Evolutionary conservation across 805 yeast species (phyloP).

Genomic region (Wickerhamomyces hampshirensis): DNA sequence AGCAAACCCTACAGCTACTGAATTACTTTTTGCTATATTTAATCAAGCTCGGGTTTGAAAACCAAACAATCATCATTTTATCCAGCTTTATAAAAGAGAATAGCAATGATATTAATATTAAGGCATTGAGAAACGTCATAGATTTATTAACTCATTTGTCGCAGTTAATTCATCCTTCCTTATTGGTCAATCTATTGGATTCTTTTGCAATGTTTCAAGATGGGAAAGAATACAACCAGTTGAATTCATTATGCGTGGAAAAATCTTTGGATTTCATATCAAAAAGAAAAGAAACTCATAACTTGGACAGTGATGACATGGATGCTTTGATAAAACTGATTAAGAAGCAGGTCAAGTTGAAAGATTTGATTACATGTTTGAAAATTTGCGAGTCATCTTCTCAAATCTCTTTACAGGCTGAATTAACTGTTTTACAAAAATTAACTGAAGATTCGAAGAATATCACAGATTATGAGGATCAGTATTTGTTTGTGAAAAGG

Average conservation of each 20-base stretch:
- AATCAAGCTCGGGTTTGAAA: constrained; percentile 12
- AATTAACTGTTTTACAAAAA: too few relatives aligned
- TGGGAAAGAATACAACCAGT: background rate
- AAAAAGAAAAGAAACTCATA: background rate
- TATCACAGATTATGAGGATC: background rate
- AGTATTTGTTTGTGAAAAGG: background rate
- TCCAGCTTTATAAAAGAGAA: background rate
- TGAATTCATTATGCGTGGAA: background rate
- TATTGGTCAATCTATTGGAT: background rate
- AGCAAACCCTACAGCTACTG: constrained; percentile 7
- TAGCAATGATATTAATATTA: background rate
- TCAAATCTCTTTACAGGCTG: background rate
- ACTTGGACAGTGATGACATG: background rate
- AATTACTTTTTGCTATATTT: constrained; percentile 15
- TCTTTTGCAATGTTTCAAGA: background rate
- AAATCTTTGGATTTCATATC: background rate
- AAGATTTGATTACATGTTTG: background rate
- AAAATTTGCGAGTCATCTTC: background rate
- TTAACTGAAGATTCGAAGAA: too few relatives aligned
- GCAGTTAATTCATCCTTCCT: background rate
- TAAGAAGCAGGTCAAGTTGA: background rate
- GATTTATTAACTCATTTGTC: too few relatives aligned
- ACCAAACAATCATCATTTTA: constrained; percentile 3
- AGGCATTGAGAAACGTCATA: background rate
- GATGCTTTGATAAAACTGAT: background rate